Evolutionary conservation across 2,329 filamentous ascomycete genomes (phyloP).

Genomic region (Magnaporthiopsis rhizophila): DNA sequence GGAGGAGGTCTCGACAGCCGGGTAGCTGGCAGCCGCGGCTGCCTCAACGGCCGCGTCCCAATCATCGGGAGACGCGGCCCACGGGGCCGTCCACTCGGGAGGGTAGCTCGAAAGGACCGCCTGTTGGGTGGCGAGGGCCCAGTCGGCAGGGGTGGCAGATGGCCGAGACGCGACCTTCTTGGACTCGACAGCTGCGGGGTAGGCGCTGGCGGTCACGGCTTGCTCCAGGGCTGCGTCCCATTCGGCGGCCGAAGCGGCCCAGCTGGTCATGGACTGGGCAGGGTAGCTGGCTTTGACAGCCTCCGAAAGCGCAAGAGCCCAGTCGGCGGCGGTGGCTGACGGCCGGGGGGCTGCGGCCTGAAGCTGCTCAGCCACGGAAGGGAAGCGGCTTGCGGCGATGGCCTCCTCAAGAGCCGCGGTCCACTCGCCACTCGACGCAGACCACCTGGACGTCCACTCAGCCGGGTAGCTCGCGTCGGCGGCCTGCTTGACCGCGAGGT

Average conservation of each 20-base stretch:
- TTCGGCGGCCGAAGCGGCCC: conserved; percentile 10
- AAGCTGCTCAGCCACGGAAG: neutral
- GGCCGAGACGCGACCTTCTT: conserved; percentile 21
- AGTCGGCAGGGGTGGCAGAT: conserved; percentile 21
- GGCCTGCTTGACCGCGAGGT: conserved; percentile 28
- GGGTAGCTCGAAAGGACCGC: conserved; percentile 14
- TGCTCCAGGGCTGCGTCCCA: conserved; percentile 13
- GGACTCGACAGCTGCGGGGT: conserved; percentile 19
- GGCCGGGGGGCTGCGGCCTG: neutral
- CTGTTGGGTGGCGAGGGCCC: conserved; percentile 28
- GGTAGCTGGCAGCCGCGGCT: conserved; percentile 23
- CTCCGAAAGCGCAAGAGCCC: conserved; percentile 28
- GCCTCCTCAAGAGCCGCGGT: conserved; percentile 23
- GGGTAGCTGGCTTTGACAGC: conserved; percentile 14
- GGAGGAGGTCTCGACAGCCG: conserved; percentile 20
- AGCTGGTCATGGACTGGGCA: conserved; percentile 5
- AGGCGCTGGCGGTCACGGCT: conserved; percentile 21
- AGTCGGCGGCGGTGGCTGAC: conserved; percentile 21
- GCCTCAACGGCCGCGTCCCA: conserved; percentile 28
- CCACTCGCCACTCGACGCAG: conserved; percentile 12
- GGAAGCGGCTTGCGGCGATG: conserved; percentile 10
- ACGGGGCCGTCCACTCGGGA: conserved; percentile 4
- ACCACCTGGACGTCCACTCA: conserved; percentile 5
- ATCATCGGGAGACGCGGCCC: conserved; percentile 14
- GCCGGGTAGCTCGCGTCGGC: conserved; percentile 4